Conservation (phyloP, 2,329 filamentous ascomycete species). For the Boeremia exigua region DNA sequence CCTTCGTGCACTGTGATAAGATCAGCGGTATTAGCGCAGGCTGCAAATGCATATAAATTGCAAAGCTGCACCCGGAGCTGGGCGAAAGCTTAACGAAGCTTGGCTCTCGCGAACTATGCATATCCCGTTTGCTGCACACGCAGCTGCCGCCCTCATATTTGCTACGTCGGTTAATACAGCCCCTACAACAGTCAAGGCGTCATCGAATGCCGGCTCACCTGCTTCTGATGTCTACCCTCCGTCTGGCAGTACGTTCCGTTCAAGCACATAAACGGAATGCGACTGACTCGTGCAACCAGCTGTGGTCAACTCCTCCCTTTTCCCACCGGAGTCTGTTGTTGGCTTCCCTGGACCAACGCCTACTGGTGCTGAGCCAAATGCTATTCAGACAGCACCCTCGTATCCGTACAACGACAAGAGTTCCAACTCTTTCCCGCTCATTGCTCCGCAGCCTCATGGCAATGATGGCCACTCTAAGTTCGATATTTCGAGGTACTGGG, state of each 20-base stretch:
- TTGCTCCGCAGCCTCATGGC: slow-evolving; percentile 32
- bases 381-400: slow-evolving; percentile 35
- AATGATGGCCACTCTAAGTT: slow-evolving; percentile 25
- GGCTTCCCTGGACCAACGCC: slow-evolving; percentile 41
- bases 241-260: slow-evolving; percentile 28
- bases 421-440: slow-evolving; percentile 30
- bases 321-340: slow-evolving; percentile 36
- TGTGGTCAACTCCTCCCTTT: slow-evolving; percentile 29
- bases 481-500: slow-evolving; percentile 41
- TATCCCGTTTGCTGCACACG: slow-evolving; percentile 7
- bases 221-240: slow-evolving; percentile 32
- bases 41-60: slow-evolving; percentile 21
- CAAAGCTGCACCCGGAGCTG: slow-evolving; percentile 13
- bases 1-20: background rate
- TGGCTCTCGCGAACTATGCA: slow-evolving; percentile 13
- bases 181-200: slow-evolving; percentile 24
- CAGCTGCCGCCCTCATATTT: slow-evolving; percentile 21
- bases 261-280: background rate
- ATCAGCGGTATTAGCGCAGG: background rate
- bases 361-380: slow-evolving; percentile 35
- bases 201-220: slow-evolving; percentile 24
- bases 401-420: slow-evolving; percentile 38
- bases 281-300: slow-evolving; percentile 21
- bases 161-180: slow-evolving; percentile 17
- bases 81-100: slow-evolving; percentile 31